Conservation (phyloP, 2,329 filamentous ascomycete species). For the Fusarium metavorans region DNA sequence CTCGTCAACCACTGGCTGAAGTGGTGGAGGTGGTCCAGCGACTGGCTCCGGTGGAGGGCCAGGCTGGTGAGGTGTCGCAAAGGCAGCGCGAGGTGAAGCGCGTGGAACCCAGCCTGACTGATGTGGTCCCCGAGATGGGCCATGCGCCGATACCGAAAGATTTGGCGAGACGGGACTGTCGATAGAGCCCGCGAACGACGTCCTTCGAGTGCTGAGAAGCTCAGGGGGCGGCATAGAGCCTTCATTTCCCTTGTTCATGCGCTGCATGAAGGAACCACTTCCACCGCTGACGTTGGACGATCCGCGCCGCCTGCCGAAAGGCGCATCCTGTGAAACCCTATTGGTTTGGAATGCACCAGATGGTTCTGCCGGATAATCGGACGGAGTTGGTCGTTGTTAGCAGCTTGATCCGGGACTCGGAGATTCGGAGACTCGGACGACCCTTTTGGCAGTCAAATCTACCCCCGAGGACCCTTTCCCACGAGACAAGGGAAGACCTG, state of each 20-base stretch:
- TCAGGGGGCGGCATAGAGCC: slow-evolving; percentile 57
- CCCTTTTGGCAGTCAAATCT: too few species aligned
- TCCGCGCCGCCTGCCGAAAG: slow-evolving; percentile 81
- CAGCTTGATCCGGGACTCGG: too few species aligned
- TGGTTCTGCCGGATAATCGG: slow-evolving; percentile 81
- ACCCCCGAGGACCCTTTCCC: too few species aligned
- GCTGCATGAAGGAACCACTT: slow-evolving; percentile 76
- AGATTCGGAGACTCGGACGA: too few species aligned
- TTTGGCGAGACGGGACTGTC: slow-evolving; percentile 64
- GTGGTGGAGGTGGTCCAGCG: slow-evolving; percentile 47
- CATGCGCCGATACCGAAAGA: slow-evolving; percentile 43
- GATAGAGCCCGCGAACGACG: slow-evolving; percentile 62
- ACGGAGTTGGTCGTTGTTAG: slow-evolving; percentile 77
- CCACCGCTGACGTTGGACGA: slow-evolving; percentile 94
- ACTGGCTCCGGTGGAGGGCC: slow-evolving; percentile 46
- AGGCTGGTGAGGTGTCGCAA: slow-evolving; percentile 54
- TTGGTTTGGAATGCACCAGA: slow-evolving; percentile 88
- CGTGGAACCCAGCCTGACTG: slow-evolving; percentile 47
- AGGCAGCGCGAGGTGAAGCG: slow-evolving; percentile 57
- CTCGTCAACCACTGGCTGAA: slow-evolving; percentile 62
- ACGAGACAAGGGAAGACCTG: too few species aligned
- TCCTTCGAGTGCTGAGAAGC: slow-evolving; percentile 57
- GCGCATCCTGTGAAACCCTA: slow-evolving; percentile 73
- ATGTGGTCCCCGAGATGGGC: slow-evolving; percentile 43
- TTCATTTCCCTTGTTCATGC: slow-evolving; percentile 61